These are phyloP conservation scores for Phytopythium chamaehyphon DNA, from an alignment of 352 stramenopile genomes.

Conservation along the genomic window DNA sequence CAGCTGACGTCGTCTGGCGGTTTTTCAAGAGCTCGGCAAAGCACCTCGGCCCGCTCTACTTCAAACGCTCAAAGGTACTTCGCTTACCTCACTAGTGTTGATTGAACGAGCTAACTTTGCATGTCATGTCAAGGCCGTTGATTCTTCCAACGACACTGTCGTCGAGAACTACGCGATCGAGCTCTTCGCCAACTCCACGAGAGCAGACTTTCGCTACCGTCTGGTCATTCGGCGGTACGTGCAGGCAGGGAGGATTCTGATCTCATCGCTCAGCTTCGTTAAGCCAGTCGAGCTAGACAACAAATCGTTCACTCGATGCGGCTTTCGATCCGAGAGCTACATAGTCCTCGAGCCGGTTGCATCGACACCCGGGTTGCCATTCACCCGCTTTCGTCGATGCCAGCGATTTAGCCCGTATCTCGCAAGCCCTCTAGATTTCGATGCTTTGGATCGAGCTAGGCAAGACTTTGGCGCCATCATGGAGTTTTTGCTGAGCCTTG, in stretches of 20 bases:
- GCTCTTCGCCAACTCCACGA: constrained; percentile 25
- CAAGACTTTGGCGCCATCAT: constrained; percentile 22
- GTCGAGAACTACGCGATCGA: constrained; percentile 23
- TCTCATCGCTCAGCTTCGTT: constrained; percentile 49
- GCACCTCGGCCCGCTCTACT: constrained; percentile 15
- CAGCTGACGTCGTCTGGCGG: constrained; percentile 12
- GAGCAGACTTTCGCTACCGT: constrained; percentile 21
- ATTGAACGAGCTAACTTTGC: not conserved
- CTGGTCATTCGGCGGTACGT: constrained; percentile 22
- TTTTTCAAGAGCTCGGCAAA: constrained; percentile 15
- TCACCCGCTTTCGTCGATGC: not conserved
- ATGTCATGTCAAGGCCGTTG: not conserved
- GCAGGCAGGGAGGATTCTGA: constrained; percentile 43
- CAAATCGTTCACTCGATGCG: constrained; percentile 30
- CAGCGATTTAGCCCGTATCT: constrained; percentile 1
- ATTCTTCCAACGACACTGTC: not conserved
- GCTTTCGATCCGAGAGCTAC: constrained; percentile 26
- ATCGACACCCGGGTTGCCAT: not conserved
- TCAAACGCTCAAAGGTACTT: constrained; percentile 10
- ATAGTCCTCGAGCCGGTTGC: constrained; percentile 16
- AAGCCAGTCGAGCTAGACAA: constrained; percentile 47
- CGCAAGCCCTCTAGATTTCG: not conserved
- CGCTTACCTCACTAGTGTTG: not conserved
- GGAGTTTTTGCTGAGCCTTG: constrained; percentile 26
- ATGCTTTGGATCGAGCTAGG: constrained; percentile 4